A percentile compares a stretch with the other conserved stretches of the same genome.
phyloP scores from a whole-genome alignment of 768 basidiomycete genomes.

The Lentinula boryana region DNA sequence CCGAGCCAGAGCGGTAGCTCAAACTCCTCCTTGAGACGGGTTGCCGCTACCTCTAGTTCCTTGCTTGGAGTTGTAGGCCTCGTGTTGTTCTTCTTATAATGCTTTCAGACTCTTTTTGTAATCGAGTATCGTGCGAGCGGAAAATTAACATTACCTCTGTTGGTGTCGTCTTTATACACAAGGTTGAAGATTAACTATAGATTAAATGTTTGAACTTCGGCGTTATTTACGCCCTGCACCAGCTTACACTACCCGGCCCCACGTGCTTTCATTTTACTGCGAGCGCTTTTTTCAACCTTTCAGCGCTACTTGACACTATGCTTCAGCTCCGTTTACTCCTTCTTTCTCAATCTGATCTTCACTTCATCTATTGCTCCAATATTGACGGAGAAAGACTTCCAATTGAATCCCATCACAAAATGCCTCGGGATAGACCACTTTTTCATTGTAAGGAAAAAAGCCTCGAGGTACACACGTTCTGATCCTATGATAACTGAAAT shows the following conservation, averaged over 20 bases:
- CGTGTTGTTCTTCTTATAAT: neutral
- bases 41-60: neutral
- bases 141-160: neutral
- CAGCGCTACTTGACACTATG: no score
- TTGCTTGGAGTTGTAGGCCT: neutral
- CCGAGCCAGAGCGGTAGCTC: neutral
- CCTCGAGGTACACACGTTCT: slow-evolving; percentile 46
- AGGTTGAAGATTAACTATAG: neutral
- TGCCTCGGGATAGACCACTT: neutral
- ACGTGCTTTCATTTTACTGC: no score
- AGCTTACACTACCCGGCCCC: no score
- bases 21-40: neutral
- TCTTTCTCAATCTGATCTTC: neutral
- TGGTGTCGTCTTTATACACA: no score
- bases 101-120: neutral
- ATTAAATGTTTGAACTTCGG: no score
- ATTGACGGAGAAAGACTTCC: neutral
- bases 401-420: neutral
- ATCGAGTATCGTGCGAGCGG: neutral
- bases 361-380: neutral
- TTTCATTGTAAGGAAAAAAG: slow-evolving; percentile 10
- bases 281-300: no score
- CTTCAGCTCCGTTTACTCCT: neutral
- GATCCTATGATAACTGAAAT: slow-evolving; percentile 28
- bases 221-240: no score